These are phyloP conservation scores for Grigorovia jiainica DNA, from an alignment of 805 yeast species.

Conservation along the genomic window DNA sequence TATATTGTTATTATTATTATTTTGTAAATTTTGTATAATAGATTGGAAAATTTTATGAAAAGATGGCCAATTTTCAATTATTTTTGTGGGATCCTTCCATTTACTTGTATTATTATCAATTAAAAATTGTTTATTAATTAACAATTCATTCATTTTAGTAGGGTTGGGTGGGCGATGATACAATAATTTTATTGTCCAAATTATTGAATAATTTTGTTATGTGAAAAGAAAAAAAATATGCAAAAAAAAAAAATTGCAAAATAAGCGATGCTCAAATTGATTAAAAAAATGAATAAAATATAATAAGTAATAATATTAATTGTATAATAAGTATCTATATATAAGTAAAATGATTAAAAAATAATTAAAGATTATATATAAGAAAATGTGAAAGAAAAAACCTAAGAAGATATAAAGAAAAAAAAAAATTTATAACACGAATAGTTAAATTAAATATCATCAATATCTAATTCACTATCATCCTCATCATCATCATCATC, in stretches of 20 bases:
- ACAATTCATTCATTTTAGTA: neutral
- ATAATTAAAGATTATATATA: too few relatives aligned
- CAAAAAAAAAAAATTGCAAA: too few relatives aligned
- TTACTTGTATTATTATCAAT: neutral
- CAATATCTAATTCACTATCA: constrained; percentile 68
- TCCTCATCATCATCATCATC: constrained; percentile 67
- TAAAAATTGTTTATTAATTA: neutral
- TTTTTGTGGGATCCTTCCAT: neutral
- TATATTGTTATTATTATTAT: constrained; percentile 5
- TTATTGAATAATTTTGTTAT: too few relatives aligned
- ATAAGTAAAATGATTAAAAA: too few relatives aligned
- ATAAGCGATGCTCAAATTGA: too few relatives aligned
- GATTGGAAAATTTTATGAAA: constrained; percentile 5
- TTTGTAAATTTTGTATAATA: constrained; percentile 5
- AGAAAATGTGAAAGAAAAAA: neutral
- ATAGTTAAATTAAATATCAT: constrained; percentile 58
- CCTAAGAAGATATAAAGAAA: neutral
- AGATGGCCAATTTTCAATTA: neutral
- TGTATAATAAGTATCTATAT: too few relatives aligned
- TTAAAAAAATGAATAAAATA: too few relatives aligned
- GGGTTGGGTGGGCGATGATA: too few relatives aligned
- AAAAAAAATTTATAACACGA: neutral
- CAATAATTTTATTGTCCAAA: too few relatives aligned
- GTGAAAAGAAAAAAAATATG: too few relatives aligned
- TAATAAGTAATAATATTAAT: too few relatives aligned